These are phyloP conservation scores for Phanerochaete carnosa DNA, from an alignment of 768 basidiomycete genomes.

Conservation along the genomic window DNA sequence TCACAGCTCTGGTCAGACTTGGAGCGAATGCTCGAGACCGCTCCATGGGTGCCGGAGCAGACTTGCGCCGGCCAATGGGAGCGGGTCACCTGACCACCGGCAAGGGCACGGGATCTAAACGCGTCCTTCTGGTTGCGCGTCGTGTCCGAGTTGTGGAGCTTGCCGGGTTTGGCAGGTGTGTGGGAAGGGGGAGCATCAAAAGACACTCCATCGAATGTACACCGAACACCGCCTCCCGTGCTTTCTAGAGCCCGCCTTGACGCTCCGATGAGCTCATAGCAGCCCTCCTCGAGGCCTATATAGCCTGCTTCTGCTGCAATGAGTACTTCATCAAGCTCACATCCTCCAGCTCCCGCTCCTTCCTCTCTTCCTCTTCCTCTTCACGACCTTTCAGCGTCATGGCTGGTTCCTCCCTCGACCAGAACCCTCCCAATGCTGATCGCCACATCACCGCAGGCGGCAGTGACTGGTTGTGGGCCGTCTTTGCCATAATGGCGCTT, in stretches of 20 bases:
- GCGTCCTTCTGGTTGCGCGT: not conserved
- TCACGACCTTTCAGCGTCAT: conserved; percentile 14
- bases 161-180: not conserved
- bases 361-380: not conserved
- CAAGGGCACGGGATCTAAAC: not conserved
- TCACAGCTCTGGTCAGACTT: too few species aligned
- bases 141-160: not conserved
- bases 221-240: not conserved
- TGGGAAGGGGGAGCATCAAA: not conserved
- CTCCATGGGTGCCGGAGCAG: too few species aligned
- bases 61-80: not conserved
- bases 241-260: not conserved
- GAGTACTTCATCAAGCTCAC: not conserved
- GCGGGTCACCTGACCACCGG: not conserved
- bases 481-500: conserved; percentile 47
- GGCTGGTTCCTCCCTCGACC: conserved; percentile 22
- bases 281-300: not conserved
- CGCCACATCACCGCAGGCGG: conserved; percentile 40
- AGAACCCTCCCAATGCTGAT: conserved; percentile 34
- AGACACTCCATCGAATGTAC: not conserved
- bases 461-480: conserved; percentile 56
- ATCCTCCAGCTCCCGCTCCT: not conserved
- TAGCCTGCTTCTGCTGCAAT: too few species aligned
- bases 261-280: conserved; percentile 1
- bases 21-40: too few species aligned